phyloP scores from a whole-genome alignment of 768 basidiomycete species.

The Suillus paluster region DNA sequence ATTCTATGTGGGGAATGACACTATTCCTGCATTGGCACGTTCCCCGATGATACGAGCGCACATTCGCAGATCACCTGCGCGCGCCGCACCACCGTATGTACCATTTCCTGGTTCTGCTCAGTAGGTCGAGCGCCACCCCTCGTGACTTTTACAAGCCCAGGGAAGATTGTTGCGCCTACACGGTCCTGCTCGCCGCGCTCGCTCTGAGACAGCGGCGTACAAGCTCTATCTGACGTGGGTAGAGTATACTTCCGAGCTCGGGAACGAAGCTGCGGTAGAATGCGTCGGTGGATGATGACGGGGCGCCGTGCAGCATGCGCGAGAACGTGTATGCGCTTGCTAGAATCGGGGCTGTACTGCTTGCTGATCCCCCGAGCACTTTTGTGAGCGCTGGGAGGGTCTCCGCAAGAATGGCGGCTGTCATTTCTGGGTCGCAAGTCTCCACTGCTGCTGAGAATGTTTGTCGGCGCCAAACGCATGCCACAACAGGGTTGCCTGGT shows the following conservation, averaged over 20 bases:
- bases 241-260: constrained; percentile 75
- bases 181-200: constrained; percentile 74
- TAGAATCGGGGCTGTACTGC: constrained; percentile 59
- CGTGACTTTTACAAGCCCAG: constrained; percentile 84
- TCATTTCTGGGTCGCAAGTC: constrained; percentile 72
- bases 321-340: constrained; percentile 80
- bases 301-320: constrained; percentile 82
- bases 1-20: background rate
- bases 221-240: constrained; percentile 81
- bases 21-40: constrained; percentile 4
- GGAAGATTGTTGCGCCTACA: constrained; percentile 87
- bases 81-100: constrained; percentile 77
- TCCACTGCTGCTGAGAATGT: constrained; percentile 90
- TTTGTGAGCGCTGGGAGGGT: constrained; percentile 68
- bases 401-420: constrained; percentile 66
- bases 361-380: constrained; percentile 48
- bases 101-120: constrained; percentile 46
- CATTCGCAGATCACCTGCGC: constrained; percentile 91
- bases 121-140: constrained; percentile 41
- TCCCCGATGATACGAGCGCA: constrained; percentile 48
- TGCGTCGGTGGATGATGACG: constrained; percentile 57
- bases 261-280: constrained; percentile 90
- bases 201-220: constrained; percentile 79
- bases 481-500: constrained; percentile 85
- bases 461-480: constrained; percentile 87